Evolutionary conservation across 202 grass and related monocot genomes (phyloP), one percentile per base, ranked within the genome.

Genomic region (Cymbopogon flexuosus): DNA sequence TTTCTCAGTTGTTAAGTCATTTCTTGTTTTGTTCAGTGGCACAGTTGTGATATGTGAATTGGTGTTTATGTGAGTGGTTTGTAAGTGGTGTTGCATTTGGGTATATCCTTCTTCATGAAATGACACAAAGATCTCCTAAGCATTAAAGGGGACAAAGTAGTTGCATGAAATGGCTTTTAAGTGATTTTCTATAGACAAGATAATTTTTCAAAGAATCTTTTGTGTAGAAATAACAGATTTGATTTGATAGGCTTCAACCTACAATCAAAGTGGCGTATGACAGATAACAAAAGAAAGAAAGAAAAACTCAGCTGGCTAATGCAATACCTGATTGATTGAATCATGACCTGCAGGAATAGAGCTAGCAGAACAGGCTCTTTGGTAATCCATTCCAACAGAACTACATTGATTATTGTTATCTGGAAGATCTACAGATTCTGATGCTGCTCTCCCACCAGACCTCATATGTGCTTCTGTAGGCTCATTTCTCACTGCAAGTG

Each of bases 241-340:
- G 33, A 23, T 34, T 62, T 27, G 68, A 23, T 16, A 46, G 23
- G 12, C 46, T 73, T 34, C 29, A 81, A 62, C 42, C 51, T 64
- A 8, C 41, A 73, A 8, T 4, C 11, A 68, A 56, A 37, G 3
- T 45, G 31, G 40, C n/a, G 42, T 30, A 78, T 39, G 21, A 37
- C 5, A 51, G 43, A 22, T 47, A 74, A 52, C 47, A 74, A 37
- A 39, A 58, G 49, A 74, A 57, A 71, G 30, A 59, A 59, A 39
- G 21, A 79, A 37, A 56, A 73, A n/a, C 6, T n/a, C 10, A 40
- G 19, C 10, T 70, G 65, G 35, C 12, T 24, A 35, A 15, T 9
- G 10, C 42, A 19, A 54, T 89, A 90, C 87, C 85, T 93, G 79
- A 69, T 76, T 60, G 57, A 62, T 34, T 21, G 77, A 82, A 65